Percentiles rank a stretch among this genome's conserved stretches.
These are phyloP conservation scores for Exophiala aquamarina DNA, from an alignment of 2,329 filamentous ascomycete species.

Conservation along the genomic window DNA sequence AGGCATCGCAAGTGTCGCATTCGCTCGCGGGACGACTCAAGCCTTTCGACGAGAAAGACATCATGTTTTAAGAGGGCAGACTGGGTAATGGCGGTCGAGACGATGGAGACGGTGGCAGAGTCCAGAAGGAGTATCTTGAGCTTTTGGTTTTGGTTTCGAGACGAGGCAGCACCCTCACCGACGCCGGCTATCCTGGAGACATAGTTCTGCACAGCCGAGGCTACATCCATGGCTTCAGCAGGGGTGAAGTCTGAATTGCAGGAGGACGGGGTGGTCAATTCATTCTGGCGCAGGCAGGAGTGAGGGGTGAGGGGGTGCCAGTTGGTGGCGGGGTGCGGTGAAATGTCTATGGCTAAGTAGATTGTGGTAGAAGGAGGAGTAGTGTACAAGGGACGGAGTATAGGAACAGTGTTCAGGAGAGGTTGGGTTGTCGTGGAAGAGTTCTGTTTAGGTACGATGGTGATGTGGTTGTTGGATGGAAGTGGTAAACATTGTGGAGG, in stretches of 20 bases:
- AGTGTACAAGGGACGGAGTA: too few species aligned
- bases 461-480: too few species aligned
- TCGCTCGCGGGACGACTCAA: conserved; percentile 92
- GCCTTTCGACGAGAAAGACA: conserved; percentile 93
- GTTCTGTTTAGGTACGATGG: too few species aligned
- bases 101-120: conserved; percentile 86
- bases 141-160: conserved; percentile 74
- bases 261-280: neutral
- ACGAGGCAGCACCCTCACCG: conserved; percentile 65
- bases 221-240: conserved; percentile 73
- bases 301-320: too few species aligned
- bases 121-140: conserved; percentile 98
- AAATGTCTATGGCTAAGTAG: too few species aligned
- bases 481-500: too few species aligned
- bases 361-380: too few species aligned
- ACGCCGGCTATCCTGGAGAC: conserved; percentile 92
- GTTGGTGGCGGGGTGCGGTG: too few species aligned
- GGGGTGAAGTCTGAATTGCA: neutral
- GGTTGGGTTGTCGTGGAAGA: too few species aligned
- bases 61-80: conserved; percentile 93
- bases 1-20: conserved; percentile 96
- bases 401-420: too few species aligned
- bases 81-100: conserved; percentile 94
- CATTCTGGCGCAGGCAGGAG: too few species aligned
- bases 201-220: conserved; percentile 90